A percentile compares a stretch with the other conserved stretches of the same genome.
Evolutionary conservation across 768 basidiomycete species (phyloP).

Genomic region (Boletus eberwhitei): DNA sequence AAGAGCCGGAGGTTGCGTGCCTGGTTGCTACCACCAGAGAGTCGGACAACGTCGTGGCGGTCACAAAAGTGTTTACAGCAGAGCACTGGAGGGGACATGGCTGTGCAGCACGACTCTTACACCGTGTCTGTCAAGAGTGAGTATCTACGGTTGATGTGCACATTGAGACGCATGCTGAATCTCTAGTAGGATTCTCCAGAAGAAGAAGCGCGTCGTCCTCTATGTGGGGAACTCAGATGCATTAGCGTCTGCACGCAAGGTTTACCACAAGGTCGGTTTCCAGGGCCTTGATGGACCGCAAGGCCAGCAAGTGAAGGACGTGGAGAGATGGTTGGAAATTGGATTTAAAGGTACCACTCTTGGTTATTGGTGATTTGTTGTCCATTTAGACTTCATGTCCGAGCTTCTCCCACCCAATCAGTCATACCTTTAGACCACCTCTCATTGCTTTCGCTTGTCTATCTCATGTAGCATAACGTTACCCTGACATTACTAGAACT

Average conservation of each 20-base stretch:
- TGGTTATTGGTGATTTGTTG: conserved; percentile 15
- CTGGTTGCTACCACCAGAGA: conserved; percentile 69
- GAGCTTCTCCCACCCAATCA: not conserved
- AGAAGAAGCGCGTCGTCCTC: conserved; percentile 42
- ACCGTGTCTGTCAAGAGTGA: conserved; percentile 53
- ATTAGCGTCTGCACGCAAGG: conserved; percentile 17
- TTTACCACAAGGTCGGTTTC: conserved; percentile 22
- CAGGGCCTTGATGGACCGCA: conserved; percentile 13
- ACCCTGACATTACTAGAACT: not conserved
- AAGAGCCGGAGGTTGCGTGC: conserved; percentile 47
- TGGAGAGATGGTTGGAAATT: conserved; percentile 19
- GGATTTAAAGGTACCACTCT: conserved; percentile 14
- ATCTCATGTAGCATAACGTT: conserved; percentile 14
- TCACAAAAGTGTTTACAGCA: conserved; percentile 71
- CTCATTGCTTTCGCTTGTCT: not conserved
- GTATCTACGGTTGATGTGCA: conserved; percentile 18
- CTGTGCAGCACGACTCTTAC: conserved; percentile 60
- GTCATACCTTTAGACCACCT: not conserved
- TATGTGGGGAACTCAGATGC: conserved; percentile 50
- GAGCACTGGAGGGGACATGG: conserved; percentile 45
- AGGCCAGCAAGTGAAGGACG: conserved; percentile 6
- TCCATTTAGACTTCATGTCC: not conserved
- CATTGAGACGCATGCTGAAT: conserved; percentile 1
- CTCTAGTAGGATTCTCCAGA: conserved; percentile 29
- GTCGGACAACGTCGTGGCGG: conserved; percentile 51